These are phyloP conservation scores for Schoenoplectus tabernaemontani DNA, from an alignment of 202 grass and related monocot species.

Conservation along the genomic window DNA sequence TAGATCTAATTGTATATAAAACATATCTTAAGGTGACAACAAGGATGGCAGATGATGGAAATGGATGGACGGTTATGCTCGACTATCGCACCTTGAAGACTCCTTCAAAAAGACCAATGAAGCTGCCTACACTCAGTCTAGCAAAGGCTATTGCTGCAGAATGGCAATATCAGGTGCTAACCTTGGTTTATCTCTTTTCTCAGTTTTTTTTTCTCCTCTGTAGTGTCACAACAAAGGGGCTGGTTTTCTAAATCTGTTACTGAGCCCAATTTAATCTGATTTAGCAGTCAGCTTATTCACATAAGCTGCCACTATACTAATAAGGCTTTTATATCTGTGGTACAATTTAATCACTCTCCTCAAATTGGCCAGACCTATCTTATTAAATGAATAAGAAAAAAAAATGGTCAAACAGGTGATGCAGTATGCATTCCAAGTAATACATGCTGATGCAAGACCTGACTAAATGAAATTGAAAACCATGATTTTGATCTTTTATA, in stretches of 20 bases:
- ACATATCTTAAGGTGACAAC: slow-evolving; percentile 30
- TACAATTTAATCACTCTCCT: background rate
- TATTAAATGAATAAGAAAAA: background rate
- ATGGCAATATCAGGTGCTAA: slow-evolving; percentile 90
- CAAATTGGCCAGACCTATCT: background rate
- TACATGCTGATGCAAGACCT: background rate
- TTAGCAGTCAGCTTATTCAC: background rate
- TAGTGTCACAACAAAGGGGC: background rate
- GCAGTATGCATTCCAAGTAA: background rate
- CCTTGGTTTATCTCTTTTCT: background rate
- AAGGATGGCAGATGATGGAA: slow-evolving; percentile 71
- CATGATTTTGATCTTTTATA: background rate
- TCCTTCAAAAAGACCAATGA: slow-evolving; percentile 71
- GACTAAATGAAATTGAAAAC: background rate
- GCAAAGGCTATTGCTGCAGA: slow-evolving; percentile 79
- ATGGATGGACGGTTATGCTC: slow-evolving; percentile 98
- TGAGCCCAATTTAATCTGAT: background rate
- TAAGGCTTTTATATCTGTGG: background rate
- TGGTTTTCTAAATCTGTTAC: background rate
- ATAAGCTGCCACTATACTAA: background rate
- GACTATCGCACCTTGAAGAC: slow-evolving; percentile 95
- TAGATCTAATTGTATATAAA: background rate
- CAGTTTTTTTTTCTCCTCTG: background rate
- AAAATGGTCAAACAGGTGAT: background rate
- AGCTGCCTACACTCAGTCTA: slow-evolving; percentile 59